These are phyloP conservation scores for Metschnikowia gelsemii DNA, from an alignment of 805 yeast genomes.

Conservation along the genomic window DNA sequence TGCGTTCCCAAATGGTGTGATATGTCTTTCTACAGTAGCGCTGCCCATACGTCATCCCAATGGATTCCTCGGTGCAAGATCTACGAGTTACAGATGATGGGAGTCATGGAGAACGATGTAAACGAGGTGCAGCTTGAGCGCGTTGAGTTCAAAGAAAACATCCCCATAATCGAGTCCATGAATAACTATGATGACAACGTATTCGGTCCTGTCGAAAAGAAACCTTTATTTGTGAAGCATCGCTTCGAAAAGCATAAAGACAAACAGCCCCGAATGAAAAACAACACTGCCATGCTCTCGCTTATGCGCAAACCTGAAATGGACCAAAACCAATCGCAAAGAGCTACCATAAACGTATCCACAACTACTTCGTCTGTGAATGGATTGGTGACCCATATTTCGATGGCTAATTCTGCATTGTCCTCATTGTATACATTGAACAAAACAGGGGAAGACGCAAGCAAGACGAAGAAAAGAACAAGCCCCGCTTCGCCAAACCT, in stretches of 20 bases:
- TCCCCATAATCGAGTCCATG: conserved; percentile 59
- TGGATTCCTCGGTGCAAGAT: conserved; percentile 97
- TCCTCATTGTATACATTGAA: conserved; percentile 39
- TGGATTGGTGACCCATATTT: conserved; percentile 37
- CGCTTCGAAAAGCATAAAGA: not conserved
- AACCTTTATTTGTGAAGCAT: conserved; percentile 6
- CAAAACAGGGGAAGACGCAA: conserved; percentile 20
- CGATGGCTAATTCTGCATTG: conserved; percentile 35
- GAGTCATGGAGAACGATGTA: conserved; percentile 88
- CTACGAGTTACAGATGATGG: conserved; percentile 97
- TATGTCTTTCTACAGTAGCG: conserved; percentile 81
- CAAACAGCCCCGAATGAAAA: not conserved
- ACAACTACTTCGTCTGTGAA: conserved; percentile 36
- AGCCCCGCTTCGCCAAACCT: not conserved
- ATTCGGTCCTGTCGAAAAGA: conserved; percentile 38
- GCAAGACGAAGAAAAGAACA: not conserved
- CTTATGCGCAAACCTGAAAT: conserved; percentile 22
- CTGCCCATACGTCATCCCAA: conserved; percentile 43
- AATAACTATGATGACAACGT: conserved; percentile 61
- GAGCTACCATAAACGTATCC: conserved; percentile 27
- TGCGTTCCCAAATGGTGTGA: conserved; percentile 96
- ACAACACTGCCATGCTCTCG: conserved; percentile 28
- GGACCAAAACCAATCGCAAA: not conserved
- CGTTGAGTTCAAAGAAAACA: conserved; percentile 38
- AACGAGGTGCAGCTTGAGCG: conserved; percentile 66